Percentiles rank a stretch among this genome's conserved stretches.
These are phyloP conservation scores for Thermomyces lanuginosus DNA, from an alignment of 2,329 filamentous ascomycete genomes.

Conservation along the genomic window DNA sequence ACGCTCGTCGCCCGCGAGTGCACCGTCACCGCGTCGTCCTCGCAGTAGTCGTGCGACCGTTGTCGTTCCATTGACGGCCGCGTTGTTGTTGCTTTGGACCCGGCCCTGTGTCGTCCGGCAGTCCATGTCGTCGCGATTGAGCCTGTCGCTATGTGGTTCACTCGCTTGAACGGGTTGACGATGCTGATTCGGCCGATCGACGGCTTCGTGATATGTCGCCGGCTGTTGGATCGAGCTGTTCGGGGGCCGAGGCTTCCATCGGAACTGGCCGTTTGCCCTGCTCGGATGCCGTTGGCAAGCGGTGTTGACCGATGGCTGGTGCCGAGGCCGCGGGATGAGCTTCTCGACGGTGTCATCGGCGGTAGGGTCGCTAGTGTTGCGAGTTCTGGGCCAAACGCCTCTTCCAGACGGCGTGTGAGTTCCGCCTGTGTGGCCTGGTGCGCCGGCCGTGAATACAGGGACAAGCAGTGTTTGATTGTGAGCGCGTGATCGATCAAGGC, in stretches of 20 bases:
- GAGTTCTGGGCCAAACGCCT: slow-evolving; percentile 45
- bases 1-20: slow-evolving; percentile 22
- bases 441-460: slow-evolving; percentile 46
- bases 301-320: slow-evolving; percentile 13
- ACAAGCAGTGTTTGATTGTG: slow-evolving; percentile 67
- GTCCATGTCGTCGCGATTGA: slow-evolving; percentile 17
- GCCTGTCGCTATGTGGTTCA: slow-evolving; percentile 19
- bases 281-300: slow-evolving; percentile 13
- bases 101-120: slow-evolving; percentile 12
- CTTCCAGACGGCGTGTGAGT: slow-evolving; percentile 23
- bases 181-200: slow-evolving; percentile 27
- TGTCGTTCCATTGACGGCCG: slow-evolving; percentile 11
- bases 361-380: slow-evolving; percentile 40
- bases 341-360: slow-evolving; percentile 25
- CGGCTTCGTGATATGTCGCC: slow-evolving; percentile 17
- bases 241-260: slow-evolving; percentile 10
- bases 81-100: slow-evolving; percentile 11
- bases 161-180: slow-evolving; percentile 29
- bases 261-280: too few relatives aligned
- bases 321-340: slow-evolving; percentile 24
- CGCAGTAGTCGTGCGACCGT: too few relatives aligned
- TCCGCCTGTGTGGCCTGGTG: slow-evolving; percentile 31
- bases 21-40: slow-evolving; percentile 22
- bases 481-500: slow-evolving; percentile 79
- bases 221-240: slow-evolving; percentile 15